Evolutionary conservation across 371 early-diverging fungal species (phyloP).

Genomic region (Mortierella sp.): DNA sequence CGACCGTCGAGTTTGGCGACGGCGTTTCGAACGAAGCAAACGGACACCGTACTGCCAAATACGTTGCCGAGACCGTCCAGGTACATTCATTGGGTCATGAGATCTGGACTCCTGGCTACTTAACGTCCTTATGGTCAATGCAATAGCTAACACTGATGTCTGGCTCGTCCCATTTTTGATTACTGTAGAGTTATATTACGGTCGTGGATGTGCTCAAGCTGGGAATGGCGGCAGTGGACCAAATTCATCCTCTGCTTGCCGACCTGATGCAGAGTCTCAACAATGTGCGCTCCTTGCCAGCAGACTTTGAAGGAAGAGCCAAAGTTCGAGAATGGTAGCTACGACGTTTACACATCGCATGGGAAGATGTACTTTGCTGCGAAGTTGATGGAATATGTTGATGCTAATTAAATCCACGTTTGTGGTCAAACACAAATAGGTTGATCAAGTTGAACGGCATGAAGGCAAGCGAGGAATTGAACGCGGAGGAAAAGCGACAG

Average conservation of each 20-base stretch:
- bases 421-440: constrained; percentile 57
- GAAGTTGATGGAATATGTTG: not conserved
- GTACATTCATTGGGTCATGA: constrained; percentile 46
- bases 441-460: constrained; percentile 90
- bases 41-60: constrained; percentile 74
- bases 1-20: constrained; percentile 89
- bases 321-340: constrained; percentile 86
- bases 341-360: not conserved
- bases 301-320: constrained; percentile 86
- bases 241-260: constrained; percentile 91
- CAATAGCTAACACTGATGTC: not conserved
- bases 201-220: constrained; percentile 92
- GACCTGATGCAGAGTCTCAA: constrained; percentile 93
- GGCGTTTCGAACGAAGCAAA: constrained; percentile 58
- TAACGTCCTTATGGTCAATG: not conserved
- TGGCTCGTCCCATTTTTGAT: not conserved
- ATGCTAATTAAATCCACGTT: not conserved
- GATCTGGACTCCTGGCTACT: not conserved
- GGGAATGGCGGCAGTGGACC: constrained; percentile 90
- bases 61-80: constrained; percentile 90
- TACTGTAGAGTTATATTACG: constrained; percentile 86
- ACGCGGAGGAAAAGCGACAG: constrained; percentile 91
- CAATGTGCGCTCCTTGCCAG: constrained; percentile 81
- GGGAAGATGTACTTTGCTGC: not conserved
- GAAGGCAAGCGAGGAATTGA: constrained; percentile 93